Conservation (phyloP, 495 filamentous ascomycete genomes). For the Hypoxylon lienhwacheense region DNA sequence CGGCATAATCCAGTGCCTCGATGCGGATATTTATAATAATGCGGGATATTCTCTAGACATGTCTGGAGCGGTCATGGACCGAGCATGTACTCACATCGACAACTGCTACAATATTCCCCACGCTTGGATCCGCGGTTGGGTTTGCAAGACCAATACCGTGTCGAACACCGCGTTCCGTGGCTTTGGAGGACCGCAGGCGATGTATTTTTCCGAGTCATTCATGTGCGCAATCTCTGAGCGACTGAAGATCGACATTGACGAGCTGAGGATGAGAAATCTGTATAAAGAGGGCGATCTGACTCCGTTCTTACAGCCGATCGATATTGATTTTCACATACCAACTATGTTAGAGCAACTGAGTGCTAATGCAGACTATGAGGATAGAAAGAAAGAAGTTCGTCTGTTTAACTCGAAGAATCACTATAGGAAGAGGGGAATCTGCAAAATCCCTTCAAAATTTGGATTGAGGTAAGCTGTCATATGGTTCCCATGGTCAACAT, state of each 20-base stretch:
- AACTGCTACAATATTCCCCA: conserved; percentile 77
- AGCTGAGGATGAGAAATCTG: conserved; percentile 74
- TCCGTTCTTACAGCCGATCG: conserved; percentile 77
- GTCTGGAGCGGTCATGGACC: conserved; percentile 75
- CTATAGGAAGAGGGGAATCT: conserved; percentile 83
- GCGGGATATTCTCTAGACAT: conserved; percentile 82
- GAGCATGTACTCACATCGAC: conserved; percentile 74
- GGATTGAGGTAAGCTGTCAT: conserved; percentile 22
- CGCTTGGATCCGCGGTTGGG: conserved; percentile 73
- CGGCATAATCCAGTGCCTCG: conserved; percentile 77
- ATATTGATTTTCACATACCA: conserved; percentile 77
- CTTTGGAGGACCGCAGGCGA: conserved; percentile 83
- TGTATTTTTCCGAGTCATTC: conserved; percentile 77
- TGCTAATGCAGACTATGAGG: conserved; percentile 64
- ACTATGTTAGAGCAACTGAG: conserved; percentile 77
- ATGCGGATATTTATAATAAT: conserved; percentile 80
- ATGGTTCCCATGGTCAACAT: neutral
- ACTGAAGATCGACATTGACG: conserved; percentile 70
- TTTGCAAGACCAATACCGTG: conserved; percentile 83
- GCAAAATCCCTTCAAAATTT: conserved; percentile 79
- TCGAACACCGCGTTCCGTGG: conserved; percentile 88
- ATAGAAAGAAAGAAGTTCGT: conserved; percentile 64
- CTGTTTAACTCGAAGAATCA: conserved; percentile 74
- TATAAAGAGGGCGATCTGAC: conserved; percentile 73
- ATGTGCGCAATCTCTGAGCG: conserved; percentile 77